Conservation (phyloP, 352 stramenopile species). For the Phytophthora fragariaefolia region DNA sequence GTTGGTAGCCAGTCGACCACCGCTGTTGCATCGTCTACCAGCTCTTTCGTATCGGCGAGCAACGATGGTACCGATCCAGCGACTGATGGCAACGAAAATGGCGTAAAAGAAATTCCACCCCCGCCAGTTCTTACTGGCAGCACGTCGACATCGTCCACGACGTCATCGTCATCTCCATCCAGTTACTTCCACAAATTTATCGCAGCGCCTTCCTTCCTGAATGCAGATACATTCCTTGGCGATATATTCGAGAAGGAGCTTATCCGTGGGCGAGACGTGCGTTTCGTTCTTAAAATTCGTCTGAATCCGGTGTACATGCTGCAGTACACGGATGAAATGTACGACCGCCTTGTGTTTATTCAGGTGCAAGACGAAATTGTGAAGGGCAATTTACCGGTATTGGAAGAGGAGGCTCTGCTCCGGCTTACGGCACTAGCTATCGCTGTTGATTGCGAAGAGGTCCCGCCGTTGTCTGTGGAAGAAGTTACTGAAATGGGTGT, state of each 20-base stretch:
- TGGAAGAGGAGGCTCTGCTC: slow-evolving; percentile 79
- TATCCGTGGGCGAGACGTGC: slow-evolving; percentile 88
- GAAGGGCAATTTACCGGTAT: slow-evolving; percentile 83
- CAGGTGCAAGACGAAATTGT: slow-evolving; percentile 94
- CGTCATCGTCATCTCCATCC: slow-evolving; percentile 43
- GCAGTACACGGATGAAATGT: slow-evolving; percentile 87
- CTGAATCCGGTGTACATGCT: slow-evolving; percentile 82
- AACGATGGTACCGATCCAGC: slow-evolving; percentile 40
- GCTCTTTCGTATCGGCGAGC: slow-evolving; percentile 43
- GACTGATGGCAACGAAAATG: slow-evolving; percentile 25
- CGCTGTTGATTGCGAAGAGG: slow-evolving; percentile 78
- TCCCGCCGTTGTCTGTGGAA: slow-evolving; percentile 56
- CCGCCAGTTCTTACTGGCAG: slow-evolving; percentile 26
- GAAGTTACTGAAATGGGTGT: slow-evolving; percentile 77
- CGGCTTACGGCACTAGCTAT: slow-evolving; percentile 82
- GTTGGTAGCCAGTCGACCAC: slow-evolving; percentile 39
- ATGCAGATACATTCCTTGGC: slow-evolving; percentile 85
- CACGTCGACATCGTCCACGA: slow-evolving; percentile 38
- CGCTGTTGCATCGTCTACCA: slow-evolving; percentile 25
- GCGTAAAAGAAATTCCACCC: slow-evolving; percentile 21
- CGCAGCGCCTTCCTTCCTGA: slow-evolving; percentile 79
- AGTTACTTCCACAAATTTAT: slow-evolving; percentile 86
- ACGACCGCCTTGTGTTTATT: slow-evolving; percentile 86
- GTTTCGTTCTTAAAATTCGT: slow-evolving; percentile 94
- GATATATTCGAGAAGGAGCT: slow-evolving; percentile 93